phyloP scores from a whole-genome alignment of 2,329 filamentous ascomycete genomes.

The Trichoderma simmonsii region DNA sequence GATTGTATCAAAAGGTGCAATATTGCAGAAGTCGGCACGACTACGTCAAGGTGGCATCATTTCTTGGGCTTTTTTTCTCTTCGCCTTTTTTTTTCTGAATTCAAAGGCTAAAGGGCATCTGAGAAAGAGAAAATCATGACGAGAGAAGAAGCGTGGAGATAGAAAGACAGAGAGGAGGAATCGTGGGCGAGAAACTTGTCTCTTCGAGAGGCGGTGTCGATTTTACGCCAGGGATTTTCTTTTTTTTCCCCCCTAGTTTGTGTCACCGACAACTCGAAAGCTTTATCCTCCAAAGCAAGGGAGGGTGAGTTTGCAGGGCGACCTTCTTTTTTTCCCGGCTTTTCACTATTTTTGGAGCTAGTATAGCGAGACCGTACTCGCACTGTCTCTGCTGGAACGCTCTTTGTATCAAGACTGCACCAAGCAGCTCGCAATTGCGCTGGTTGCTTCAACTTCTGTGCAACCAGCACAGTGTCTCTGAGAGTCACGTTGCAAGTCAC shows the following conservation, averaged over 20 bases:
- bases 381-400: neutral
- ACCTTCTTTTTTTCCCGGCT: neutral
- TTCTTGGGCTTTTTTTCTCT: neutral
- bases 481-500: neutral
- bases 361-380: neutral
- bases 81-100: neutral
- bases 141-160: neutral
- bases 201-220: constrained; percentile 15
- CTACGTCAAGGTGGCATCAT: constrained; percentile 19
- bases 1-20: neutral
- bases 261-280: constrained; percentile 14
- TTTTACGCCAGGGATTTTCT: neutral
- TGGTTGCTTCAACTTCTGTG: neutral
- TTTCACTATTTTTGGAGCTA: neutral
- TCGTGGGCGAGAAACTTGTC: neutral
- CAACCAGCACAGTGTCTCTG: constrained; percentile 10
- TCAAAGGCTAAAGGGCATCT: neutral
- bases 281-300: constrained; percentile 5
- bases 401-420: neutral
- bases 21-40: neutral
- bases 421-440: neutral
- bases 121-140: neutral
- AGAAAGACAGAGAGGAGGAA: neutral
- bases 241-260: neutral
- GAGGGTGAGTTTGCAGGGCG: constrained; percentile 14